Base-by-base conservation (phyloP, 495 filamentous ascomycete species). In the Lichenothelia convexa region DNA sequence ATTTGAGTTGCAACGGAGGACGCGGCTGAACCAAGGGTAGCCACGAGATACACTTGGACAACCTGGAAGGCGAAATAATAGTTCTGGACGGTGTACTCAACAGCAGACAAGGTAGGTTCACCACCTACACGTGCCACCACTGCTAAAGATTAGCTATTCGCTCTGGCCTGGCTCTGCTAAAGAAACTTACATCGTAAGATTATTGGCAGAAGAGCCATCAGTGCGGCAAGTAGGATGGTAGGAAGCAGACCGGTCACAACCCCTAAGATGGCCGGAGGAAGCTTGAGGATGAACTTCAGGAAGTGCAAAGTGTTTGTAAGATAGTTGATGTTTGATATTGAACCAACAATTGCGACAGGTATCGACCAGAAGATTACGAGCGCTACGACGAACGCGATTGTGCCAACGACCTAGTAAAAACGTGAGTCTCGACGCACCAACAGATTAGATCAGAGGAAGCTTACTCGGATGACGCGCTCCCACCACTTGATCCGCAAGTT, bases 311-410 rank as follows among this genome's bases (percentile, higher is more conserved):
- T 63, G 5, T 70, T 37, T 18, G 62, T 71, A 30, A 97, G 59
- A 35, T 62, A 67, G 48, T 68, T 64, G 53, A 95, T 72, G 55
- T 97, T 91, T 39, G 86, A 92, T 48, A 97, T 78, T 13, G 67
- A 42, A 62, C 81, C 87, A 37, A 94, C 84, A 38, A 83, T 64
- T 16, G 75, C 80, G 22, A 92, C 83, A 3, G 89, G 89, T 40
- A 97, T 81, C 3, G 84, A 80, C 84, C 85, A 95, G 67, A 97
- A 94, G 49, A 97, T 67, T 50, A 95, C 82, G 57, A 94, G 56
- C 16, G 67, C 80, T 18, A 58, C 51, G 36, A 94, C 74, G 53
- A 87, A 79, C 32, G 63, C 70, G 30, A 75, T 58, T 8, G 81
- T 78, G 11, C 61, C 67, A 36, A 76, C 66, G n/a, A n/a, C n/a